Evolutionary conservation across 2,329 filamentous ascomycete species (phyloP).

Genomic region (Fusarium guadeloupense): DNA sequence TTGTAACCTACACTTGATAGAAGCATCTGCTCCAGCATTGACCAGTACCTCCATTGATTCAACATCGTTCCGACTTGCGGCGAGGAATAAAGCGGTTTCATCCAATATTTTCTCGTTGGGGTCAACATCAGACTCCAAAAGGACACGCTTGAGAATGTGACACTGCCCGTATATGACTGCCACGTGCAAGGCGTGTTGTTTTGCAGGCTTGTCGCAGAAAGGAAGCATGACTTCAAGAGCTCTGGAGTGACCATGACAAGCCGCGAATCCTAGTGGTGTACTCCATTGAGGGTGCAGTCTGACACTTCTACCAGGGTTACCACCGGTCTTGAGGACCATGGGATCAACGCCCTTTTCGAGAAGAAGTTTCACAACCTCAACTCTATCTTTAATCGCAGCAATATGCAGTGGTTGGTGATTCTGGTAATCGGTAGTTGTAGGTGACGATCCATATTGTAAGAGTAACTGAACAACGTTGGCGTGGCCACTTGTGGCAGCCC

Average conservation of each 20-base stretch:
- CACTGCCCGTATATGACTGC: conserved; percentile 30
- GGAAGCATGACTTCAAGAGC: conserved; percentile 42
- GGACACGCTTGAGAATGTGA: conserved; percentile 41
- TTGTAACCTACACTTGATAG: conserved; percentile 13
- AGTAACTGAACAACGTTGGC: conserved; percentile 26
- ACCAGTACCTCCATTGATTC: conserved; percentile 40
- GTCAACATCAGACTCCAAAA: conserved; percentile 46
- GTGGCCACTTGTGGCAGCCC: conserved; percentile 41
- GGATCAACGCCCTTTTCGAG: conserved; percentile 45
- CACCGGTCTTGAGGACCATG: conserved; percentile 38
- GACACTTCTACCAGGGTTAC: conserved; percentile 8
- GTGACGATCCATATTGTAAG: conserved; percentile 40
- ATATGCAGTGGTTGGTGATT: conserved; percentile 46
- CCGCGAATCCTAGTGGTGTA: conserved; percentile 39
- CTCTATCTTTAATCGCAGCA: conserved; percentile 41
- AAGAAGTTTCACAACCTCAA: conserved; percentile 10
- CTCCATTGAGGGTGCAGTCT: background rate
- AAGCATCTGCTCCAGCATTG: conserved; percentile 46
- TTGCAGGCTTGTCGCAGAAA: conserved; percentile 35
- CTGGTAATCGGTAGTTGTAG: conserved; percentile 25
- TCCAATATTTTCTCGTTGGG: conserved; percentile 40
- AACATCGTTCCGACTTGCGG: conserved; percentile 4
- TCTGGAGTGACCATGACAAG: conserved; percentile 40
- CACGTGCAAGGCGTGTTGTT: conserved; percentile 43
- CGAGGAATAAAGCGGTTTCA: conserved; percentile 38